Conservation (phyloP, 768 basidiomycete species). For the Leccinum fibrillosum region DNA sequence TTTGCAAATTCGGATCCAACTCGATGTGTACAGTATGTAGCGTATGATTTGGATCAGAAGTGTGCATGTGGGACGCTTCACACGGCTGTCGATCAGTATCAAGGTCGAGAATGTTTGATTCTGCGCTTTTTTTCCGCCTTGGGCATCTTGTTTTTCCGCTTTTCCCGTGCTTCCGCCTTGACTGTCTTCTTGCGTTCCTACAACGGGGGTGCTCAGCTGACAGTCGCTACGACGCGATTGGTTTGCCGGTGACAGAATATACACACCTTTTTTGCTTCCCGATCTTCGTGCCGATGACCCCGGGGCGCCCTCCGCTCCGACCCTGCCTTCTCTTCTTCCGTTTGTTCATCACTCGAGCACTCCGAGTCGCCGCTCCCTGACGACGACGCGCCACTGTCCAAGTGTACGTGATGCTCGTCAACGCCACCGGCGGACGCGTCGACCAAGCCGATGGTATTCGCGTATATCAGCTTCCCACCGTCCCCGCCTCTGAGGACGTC, state of each 20-base stretch:
- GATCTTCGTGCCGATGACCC: slow-evolving; percentile 92
- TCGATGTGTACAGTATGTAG: slow-evolving; percentile 7
- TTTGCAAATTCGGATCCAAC: slow-evolving; percentile 4
- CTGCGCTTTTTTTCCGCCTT: slow-evolving; percentile 91
- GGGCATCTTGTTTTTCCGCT: slow-evolving; percentile 89
- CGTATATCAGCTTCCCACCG: slow-evolving; percentile 77
- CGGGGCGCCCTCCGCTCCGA: slow-evolving; percentile 56
- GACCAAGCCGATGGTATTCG: slow-evolving; percentile 80
- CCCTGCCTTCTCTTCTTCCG: slow-evolving; percentile 35
- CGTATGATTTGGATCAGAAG: slow-evolving; percentile 1
- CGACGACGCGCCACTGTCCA: slow-evolving; percentile 19
- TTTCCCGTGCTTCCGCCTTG: slow-evolving; percentile 86
- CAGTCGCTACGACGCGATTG: slow-evolving; percentile 1
- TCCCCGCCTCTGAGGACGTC: slow-evolving; percentile 70
- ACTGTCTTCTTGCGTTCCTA: slow-evolving; percentile 90
- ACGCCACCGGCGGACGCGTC: slow-evolving; percentile 25
- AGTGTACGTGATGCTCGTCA: slow-evolving; percentile 13
- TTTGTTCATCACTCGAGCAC: slow-evolving; percentile 32
- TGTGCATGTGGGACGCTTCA: slow-evolving; percentile 10
- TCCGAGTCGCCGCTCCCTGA: slow-evolving; percentile 24
- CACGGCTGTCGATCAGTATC: slow-evolving; percentile 15
- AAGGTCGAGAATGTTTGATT: slow-evolving; percentile 50
- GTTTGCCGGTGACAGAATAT: not conserved
- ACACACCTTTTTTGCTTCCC: slow-evolving; percentile 81
- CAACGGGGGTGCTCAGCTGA: not conserved